Conservation (phyloP, 495 filamentous ascomycete genomes). For the Podospora comata region DNA sequence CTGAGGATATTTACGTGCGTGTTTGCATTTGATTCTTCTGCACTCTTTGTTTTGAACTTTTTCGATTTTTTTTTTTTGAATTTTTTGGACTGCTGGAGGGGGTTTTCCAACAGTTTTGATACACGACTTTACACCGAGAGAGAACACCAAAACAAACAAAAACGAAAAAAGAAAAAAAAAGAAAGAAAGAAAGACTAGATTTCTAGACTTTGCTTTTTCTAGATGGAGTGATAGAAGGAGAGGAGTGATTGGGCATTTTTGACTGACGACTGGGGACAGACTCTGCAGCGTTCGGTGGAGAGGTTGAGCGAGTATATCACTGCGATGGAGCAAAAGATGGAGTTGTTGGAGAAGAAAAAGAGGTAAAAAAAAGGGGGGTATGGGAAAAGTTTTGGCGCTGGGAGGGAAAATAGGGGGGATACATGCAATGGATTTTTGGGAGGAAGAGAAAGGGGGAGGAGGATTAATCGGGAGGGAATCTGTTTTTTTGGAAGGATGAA, state of each 20-base stretch:
- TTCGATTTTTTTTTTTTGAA: conserved; percentile 10
- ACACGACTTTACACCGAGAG: background rate
- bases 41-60: conserved; percentile 7
- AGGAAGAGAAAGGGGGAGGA: conserved; percentile 1
- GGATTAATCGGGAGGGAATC: background rate
- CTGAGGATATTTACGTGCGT: conserved; percentile 93
- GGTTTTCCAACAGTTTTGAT: background rate
- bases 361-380: conserved; percentile 36
- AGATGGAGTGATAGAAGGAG: background rate
- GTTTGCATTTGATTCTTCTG: conserved; percentile 41
- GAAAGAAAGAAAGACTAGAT: background rate
- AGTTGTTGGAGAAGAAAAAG: conserved; percentile 54
- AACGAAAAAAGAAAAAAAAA: background rate
- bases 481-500: background rate
- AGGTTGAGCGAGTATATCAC: conserved; percentile 79
- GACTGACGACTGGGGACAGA: conserved; percentile 46
- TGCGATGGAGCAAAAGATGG: conserved; percentile 78
- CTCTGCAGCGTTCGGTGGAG: conserved; percentile 81
- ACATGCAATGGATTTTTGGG: conserved; percentile 12
- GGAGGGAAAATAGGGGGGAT: too few relatives aligned
- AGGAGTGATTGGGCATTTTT: background rate
- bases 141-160: too few relatives aligned
- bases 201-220: background rate
- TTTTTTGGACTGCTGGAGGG: conserved; percentile 8
- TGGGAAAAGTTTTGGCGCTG: too few relatives aligned